phyloP scores from a whole-genome alignment of 805 yeast genomes.

The Wickerhamiella azymoides region DNA sequence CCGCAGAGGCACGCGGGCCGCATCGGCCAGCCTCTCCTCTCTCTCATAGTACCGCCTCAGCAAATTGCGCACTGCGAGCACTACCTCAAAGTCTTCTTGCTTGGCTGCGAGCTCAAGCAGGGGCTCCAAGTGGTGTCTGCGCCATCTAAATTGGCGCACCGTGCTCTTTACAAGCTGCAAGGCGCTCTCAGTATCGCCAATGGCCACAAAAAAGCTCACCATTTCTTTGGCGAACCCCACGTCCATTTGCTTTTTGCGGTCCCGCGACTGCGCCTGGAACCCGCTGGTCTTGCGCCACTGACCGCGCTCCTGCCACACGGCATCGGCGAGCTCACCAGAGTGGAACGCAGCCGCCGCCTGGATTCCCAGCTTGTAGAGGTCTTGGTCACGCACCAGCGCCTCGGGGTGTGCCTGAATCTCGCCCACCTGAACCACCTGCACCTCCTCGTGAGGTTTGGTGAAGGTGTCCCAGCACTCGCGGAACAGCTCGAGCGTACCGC shows the following conservation, averaged over 20 bases:
- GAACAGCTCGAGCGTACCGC: slow-evolving; percentile 28
- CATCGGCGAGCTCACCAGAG: slow-evolving; percentile 44
- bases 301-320: slow-evolving; percentile 72
- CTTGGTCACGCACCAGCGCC: slow-evolving; percentile 28
- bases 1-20: background rate
- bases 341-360: slow-evolving; percentile 49
- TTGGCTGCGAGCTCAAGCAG: slow-evolving; percentile 30
- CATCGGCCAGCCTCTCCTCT: slow-evolving; percentile 1
- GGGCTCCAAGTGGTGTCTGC: slow-evolving; percentile 31
- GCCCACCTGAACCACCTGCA: background rate
- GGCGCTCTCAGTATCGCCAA: slow-evolving; percentile 54
- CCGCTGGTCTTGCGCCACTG: slow-evolving; percentile 40
- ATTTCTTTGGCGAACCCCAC: slow-evolving; percentile 60
- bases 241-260: slow-evolving; percentile 35
- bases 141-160: slow-evolving; percentile 59
- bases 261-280: slow-evolving; percentile 33
- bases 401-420: background rate
- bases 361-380: slow-evolving; percentile 46
- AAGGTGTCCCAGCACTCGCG: slow-evolving; percentile 25
- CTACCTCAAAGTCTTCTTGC: slow-evolving; percentile 30
- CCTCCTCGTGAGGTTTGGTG: slow-evolving; percentile 5
- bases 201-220: slow-evolving; percentile 43
- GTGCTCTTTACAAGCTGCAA: slow-evolving; percentile 53
- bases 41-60: slow-evolving; percentile 5
- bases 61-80: slow-evolving; percentile 8